Base-by-base conservation (phyloP, 1,284 basidiomycete genomes). In the Rhodotorula sp. region DNA sequence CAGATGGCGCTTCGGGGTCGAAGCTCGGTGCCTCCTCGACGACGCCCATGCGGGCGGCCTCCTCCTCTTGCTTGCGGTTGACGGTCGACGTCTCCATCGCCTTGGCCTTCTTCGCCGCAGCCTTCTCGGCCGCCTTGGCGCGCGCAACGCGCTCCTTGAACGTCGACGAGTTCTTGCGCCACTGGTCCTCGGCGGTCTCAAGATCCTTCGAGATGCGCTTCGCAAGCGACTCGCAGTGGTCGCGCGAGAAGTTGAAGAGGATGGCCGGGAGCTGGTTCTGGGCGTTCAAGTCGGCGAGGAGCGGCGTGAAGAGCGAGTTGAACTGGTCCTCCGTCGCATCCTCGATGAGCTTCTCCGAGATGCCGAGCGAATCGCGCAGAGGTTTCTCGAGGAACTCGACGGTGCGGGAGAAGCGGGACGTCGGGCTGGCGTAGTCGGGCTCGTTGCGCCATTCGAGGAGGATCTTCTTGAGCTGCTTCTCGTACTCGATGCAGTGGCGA, bases 171-270 rank as follows among this genome's bases (percentile, higher is more conserved):
- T 74, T 79, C 16, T 77, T 71, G 2, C 85, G 82, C 86, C 87
- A 89, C 44, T 78, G 59, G 24, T 70, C 53, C 76, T 89, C 88
- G 2, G 83, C 80, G 0, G 31, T 54, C 60, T 80, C 73, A 22
- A 89, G 81, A 0, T 68, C 75, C 0, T 73, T 28, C 3, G 81
- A 44, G 18, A 89, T 77, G 18, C 71, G 67, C 26, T 76, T 61
- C 0, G 82, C 86, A 80, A 87, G 83, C n/a, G 78, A 75, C 75
- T 88, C 87, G 75, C 87, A 88, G 59, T 82, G 80, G 22, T 81
- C 79, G 31, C 87, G 84, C 72, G 88, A 86, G 73, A 89, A 88
- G 67, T 82, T 84, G 81, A 89, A 89, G 28, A 89, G 76, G 11
- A 89, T 83, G 0, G 87, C 88, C 4, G 87, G 87, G 85, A 88